Evolutionary conservation across 1,139 yeast species (phyloP).

Genomic region (Scheffersomyces parashehatae): DNA sequence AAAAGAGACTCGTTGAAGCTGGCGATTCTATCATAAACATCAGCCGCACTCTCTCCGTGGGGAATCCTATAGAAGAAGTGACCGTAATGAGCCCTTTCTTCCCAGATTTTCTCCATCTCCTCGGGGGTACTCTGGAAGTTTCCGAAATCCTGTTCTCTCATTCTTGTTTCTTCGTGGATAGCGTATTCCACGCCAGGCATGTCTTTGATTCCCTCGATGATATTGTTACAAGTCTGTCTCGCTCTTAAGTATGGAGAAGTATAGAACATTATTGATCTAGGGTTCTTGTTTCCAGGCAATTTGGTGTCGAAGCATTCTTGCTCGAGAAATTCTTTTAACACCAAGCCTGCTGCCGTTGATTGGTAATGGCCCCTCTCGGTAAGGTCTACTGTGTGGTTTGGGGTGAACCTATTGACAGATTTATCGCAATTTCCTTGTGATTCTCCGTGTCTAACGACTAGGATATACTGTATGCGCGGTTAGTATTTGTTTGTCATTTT

Average conservation of each 20-base stretch:
- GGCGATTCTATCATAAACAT: slow-evolving; percentile 86
- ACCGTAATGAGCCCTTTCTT: slow-evolving; percentile 83
- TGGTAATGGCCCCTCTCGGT: slow-evolving; percentile 69
- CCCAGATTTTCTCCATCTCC: slow-evolving; percentile 79
- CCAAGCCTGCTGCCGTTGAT: slow-evolving; percentile 67
- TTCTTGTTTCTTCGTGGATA: slow-evolving; percentile 80
- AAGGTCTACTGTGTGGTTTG: slow-evolving; percentile 76
- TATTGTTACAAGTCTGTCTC: slow-evolving; percentile 73
- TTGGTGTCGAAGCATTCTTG: slow-evolving; percentile 43
- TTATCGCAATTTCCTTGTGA: slow-evolving; percentile 87
- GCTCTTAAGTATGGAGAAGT: slow-evolving; percentile 86
- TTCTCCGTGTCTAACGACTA: slow-evolving; percentile 87
- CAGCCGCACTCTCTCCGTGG: slow-evolving; percentile 94
- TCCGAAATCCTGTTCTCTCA: slow-evolving; percentile 94
- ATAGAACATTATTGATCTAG: slow-evolving; percentile 53
- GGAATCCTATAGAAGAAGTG: slow-evolving; percentile 91
- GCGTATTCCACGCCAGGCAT: slow-evolving; percentile 49
- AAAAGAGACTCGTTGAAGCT: slow-evolving; percentile 85
- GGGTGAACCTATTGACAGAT: slow-evolving; percentile 68
- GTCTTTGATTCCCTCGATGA: slow-evolving; percentile 59
- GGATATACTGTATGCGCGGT: slow-evolving; percentile 51
- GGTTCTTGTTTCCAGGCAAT: slow-evolving; percentile 15
- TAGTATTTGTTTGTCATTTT: slow-evolving; percentile 4
- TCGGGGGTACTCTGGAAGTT: slow-evolving; percentile 79
- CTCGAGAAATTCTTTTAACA: slow-evolving; percentile 52